These are phyloP conservation scores for Curvularia hawaiiensis DNA, from an alignment of 2,329 filamentous ascomycete genomes.

Conservation along the genomic window DNA sequence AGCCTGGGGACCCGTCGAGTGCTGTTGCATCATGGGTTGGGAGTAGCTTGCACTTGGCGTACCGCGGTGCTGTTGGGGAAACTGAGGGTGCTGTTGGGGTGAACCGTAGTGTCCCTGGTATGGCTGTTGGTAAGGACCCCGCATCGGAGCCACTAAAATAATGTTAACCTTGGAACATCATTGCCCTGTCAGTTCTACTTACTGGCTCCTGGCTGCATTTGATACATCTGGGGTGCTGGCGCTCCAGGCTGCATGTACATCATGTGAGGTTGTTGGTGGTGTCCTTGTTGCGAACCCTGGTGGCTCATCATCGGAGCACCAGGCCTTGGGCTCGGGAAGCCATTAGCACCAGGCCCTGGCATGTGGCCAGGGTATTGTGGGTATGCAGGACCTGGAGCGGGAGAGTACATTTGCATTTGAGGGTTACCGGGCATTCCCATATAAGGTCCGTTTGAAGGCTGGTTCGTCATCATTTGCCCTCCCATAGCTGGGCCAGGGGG, in stretches of 20 bases:
- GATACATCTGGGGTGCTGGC: slow-evolving; percentile 76
- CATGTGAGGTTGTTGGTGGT: slow-evolving; percentile 66
- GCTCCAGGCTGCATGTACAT: slow-evolving; percentile 76
- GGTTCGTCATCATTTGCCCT: slow-evolving; percentile 79
- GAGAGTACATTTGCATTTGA: slow-evolving; percentile 83
- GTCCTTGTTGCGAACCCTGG: slow-evolving; percentile 91
- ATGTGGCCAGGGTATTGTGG: slow-evolving; percentile 60
- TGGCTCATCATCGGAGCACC: slow-evolving; percentile 90
- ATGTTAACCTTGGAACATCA: slow-evolving; percentile 14
- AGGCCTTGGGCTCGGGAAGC: slow-evolving; percentile 87
- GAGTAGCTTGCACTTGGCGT: slow-evolving; percentile 49
- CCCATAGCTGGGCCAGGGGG: slow-evolving; percentile 74
- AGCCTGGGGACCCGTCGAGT: slow-evolving; percentile 46
- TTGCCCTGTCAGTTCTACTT: slow-evolving; percentile 53
- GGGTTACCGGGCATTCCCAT: slow-evolving; percentile 71
- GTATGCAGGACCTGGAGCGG: slow-evolving; percentile 68
- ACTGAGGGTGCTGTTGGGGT: slow-evolving; percentile 49
- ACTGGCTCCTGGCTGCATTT: slow-evolving; percentile 75
- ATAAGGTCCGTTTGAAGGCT: slow-evolving; percentile 69
- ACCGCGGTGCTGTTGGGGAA: slow-evolving; percentile 47
- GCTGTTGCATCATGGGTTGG: slow-evolving; percentile 51
- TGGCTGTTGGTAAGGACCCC: slow-evolving; percentile 46
- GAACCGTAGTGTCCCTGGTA: slow-evolving; percentile 48
- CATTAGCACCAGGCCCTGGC: slow-evolving; percentile 67
- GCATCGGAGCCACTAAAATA: slow-evolving; percentile 46